Percentiles rank a stretch among this genome's conserved stretches.
Evolutionary conservation across 345 rosid species (phyloP).

Genomic region (Hypericum androsaemum): DNA sequence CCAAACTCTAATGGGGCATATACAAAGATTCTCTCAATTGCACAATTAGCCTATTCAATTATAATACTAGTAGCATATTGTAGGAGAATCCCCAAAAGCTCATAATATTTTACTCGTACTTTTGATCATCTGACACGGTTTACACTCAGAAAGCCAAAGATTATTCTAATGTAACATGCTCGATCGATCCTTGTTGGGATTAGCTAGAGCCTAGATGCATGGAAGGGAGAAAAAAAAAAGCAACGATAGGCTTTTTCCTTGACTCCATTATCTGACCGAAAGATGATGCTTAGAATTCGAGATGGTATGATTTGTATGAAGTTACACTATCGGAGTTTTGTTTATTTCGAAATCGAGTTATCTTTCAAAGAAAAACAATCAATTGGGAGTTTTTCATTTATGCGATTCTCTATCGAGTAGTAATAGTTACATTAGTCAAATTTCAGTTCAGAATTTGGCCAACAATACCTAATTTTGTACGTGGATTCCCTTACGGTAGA

Average conservation of each 20-base stretch:
- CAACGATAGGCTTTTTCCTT: conserved; percentile 19
- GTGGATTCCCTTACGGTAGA: no score
- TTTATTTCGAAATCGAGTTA: no score
- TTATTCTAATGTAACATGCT: conserved; percentile 12
- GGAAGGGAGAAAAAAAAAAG: conserved; percentile 3
- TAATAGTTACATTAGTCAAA: no score
- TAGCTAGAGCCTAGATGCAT: conserved; percentile 3
- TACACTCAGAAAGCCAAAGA: conserved; percentile 7
- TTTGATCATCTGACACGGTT: conserved; percentile 7
- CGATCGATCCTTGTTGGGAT: conserved; percentile 11
- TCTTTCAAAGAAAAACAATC: no score
- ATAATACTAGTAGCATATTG: no score
- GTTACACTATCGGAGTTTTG: background rate
- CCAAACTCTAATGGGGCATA: no score
- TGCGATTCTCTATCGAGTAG: no score
- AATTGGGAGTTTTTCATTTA: no score
- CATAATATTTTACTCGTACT: background rate
- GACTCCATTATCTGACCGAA: conserved; percentile 30
- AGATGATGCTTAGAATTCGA: conserved; percentile 21
- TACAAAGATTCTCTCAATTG: no score
- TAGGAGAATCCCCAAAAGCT: conserved; percentile 13
- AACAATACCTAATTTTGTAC: no score
- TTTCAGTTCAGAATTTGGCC: no score
- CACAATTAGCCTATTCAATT: no score
- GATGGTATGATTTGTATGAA: conserved; percentile 12